phyloP scores from a whole-genome alignment of 345 rosid species.

The Pistacia vera region DNA sequence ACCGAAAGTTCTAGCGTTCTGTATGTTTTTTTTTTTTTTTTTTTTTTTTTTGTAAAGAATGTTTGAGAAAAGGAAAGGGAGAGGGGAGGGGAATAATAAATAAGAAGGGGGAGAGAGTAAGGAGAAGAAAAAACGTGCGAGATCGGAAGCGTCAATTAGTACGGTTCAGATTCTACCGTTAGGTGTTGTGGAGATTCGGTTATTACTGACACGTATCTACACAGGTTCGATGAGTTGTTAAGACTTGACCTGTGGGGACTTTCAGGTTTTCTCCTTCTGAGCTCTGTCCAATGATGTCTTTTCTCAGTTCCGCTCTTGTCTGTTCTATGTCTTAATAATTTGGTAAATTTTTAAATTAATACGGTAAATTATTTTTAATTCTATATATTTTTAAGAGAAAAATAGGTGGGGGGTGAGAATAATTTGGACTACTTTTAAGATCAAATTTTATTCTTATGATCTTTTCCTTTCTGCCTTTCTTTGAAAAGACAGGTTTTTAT shows the following conservation, averaged over 20 bases:
- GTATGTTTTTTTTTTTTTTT: neutral
- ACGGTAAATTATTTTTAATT: neutral
- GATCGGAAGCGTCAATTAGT: neutral
- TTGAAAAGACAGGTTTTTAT: too few relatives aligned
- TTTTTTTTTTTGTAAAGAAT: neutral
- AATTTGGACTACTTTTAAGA: too few relatives aligned
- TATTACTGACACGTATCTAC: constrained; percentile 20
- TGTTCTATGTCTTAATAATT: neutral
- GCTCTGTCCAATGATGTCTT: neutral
- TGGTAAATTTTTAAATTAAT: neutral
- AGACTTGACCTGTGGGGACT: constrained; percentile 13
- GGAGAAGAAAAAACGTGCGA: neutral
- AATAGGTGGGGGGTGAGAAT: too few relatives aligned
- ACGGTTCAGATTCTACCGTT: constrained; percentile 14
- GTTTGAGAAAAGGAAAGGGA: neutral
- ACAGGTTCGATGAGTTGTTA: constrained; percentile 1
- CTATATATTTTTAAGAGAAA: too few relatives aligned
- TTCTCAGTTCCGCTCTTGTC: neutral
- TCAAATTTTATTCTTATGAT: too few relatives aligned
- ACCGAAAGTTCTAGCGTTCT: neutral
- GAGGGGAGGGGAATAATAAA: neutral
- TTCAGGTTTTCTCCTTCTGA: neutral
- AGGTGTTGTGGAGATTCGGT: constrained; percentile 14
- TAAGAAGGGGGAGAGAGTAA: neutral
- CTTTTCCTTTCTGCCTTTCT: too few relatives aligned